These are phyloP conservation scores for Fusarium phyllophilum DNA, from an alignment of 2,329 filamentous ascomycete species.

Conservation along the genomic window DNA sequence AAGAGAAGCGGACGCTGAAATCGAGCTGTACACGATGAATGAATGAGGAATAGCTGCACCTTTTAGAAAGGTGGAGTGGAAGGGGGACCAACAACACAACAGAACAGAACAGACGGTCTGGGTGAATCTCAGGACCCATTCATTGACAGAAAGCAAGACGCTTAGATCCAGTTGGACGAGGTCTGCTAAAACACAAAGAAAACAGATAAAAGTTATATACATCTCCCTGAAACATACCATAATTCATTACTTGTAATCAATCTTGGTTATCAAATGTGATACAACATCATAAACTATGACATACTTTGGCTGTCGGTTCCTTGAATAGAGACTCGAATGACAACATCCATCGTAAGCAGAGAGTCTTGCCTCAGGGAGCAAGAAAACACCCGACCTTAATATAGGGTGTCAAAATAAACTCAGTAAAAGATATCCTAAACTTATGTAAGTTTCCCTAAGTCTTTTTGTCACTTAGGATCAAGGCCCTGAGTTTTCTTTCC, in stretches of 20 bases:
- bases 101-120: background rate
- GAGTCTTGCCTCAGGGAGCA: background rate
- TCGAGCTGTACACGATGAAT: constrained; percentile 24
- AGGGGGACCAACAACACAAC: constrained; percentile 7
- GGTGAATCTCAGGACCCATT: constrained; percentile 10
- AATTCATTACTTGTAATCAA: constrained; percentile 3
- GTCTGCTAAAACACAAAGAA: constrained; percentile 8
- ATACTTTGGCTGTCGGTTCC: background rate
- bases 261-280: background rate
- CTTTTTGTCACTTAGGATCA: no score
- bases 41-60: constrained; percentile 29
- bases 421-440: no score
- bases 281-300: background rate
- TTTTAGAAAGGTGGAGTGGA: constrained; percentile 21
- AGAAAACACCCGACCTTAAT: no score
- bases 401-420: no score
- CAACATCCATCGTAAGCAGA: constrained; percentile 10
- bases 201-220: constrained; percentile 4
- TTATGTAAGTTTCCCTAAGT: no score
- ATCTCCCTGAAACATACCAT: background rate
- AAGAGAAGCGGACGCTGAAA: constrained; percentile 23
- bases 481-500: no score
- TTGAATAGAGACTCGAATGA: background rate
- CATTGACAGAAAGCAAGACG: constrained; percentile 13
- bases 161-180: constrained; percentile 18